phyloP scores from a whole-genome alignment of 441 rosid species.

The Gossypium laxum region DNA sequence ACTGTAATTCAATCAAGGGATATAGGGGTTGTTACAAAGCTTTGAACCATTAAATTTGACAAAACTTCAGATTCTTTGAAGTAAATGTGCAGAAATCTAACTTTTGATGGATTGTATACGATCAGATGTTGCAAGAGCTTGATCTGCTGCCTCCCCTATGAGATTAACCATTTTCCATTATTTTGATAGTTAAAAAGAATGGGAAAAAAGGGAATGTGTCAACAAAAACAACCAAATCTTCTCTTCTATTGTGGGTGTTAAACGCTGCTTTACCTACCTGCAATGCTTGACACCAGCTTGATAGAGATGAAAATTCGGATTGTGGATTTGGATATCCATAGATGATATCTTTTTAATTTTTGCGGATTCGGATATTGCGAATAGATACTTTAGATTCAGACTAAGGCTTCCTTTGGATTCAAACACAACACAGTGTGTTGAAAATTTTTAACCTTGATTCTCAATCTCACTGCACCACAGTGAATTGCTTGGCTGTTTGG shows the following conservation, averaged over 20 bases:
- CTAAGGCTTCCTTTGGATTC: too few species aligned
- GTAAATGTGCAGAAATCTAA: neutral
- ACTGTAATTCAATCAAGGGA: conserved; percentile 4
- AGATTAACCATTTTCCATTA: neutral
- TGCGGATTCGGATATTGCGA: too few species aligned
- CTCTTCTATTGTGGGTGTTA: neutral
- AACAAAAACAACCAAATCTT: neutral
- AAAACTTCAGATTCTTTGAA: neutral
- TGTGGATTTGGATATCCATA: too few species aligned
- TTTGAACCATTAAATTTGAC: neutral
- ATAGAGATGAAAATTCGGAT: too few species aligned
- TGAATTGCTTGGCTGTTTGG: too few species aligned
- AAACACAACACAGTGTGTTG: too few species aligned
- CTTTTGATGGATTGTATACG: neutral
- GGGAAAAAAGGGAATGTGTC: too few species aligned
- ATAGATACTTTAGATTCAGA: too few species aligned
- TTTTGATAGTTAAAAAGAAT: neutral
- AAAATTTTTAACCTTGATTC: too few species aligned
- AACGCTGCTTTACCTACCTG: neutral
- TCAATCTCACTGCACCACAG: too few species aligned
- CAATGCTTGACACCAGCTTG: neutral
- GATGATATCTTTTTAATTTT: too few species aligned
- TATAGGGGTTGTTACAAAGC: neutral
- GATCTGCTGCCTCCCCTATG: neutral
- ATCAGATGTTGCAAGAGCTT: neutral